A percentile compares a stretch with the other conserved stretches of the same genome.
Evolutionary conservation across 1,139 yeast species (phyloP).

Genomic region (Yamadazyma triangularis): DNA sequence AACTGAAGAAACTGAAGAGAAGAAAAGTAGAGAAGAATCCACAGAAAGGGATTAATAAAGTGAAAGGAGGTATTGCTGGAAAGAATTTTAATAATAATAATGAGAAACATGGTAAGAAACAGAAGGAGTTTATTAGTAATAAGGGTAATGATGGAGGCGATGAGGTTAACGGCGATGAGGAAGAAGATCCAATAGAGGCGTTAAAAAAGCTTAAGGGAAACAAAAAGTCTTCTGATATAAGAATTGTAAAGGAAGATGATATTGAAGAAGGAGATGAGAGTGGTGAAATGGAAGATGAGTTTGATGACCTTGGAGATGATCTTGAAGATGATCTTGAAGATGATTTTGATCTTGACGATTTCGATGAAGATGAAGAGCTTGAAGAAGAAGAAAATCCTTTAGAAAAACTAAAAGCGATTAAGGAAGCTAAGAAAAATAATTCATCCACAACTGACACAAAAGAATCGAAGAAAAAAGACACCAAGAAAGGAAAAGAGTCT

Average conservation of each 20-base stretch:
- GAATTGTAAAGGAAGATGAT: constrained; percentile 27
- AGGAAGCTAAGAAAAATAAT: constrained; percentile 20
- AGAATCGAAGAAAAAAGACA: constrained; percentile 1
- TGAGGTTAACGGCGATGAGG: constrained; percentile 5
- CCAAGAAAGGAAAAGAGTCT: constrained; percentile 3
- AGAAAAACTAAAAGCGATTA: constrained; percentile 41
- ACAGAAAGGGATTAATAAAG: constrained; percentile 1
- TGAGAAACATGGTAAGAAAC: background rate
- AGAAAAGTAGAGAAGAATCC: background rate
- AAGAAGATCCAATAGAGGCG: constrained; percentile 20
- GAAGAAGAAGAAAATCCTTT: constrained; percentile 28
- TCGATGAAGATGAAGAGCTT: constrained; percentile 9
- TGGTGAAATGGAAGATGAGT: constrained; percentile 12
- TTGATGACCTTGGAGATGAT: constrained; percentile 19
- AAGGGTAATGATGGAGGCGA: constrained; percentile 3
- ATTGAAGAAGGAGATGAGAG: constrained; percentile 17
- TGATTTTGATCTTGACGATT: constrained; percentile 14
- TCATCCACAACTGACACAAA: too few species aligned
- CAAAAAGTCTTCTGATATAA: constrained; percentile 7
- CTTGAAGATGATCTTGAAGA: constrained; percentile 8
- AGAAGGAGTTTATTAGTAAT: constrained; percentile 2
- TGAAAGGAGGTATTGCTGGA: background rate
- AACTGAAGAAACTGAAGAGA: constrained; percentile 44
- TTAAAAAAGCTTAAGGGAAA: constrained; percentile 14
- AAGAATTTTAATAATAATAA: background rate